Base-by-base conservation (phyloP, 179 eudicot genomes). In the Patellifolia procumbens region DNA sequence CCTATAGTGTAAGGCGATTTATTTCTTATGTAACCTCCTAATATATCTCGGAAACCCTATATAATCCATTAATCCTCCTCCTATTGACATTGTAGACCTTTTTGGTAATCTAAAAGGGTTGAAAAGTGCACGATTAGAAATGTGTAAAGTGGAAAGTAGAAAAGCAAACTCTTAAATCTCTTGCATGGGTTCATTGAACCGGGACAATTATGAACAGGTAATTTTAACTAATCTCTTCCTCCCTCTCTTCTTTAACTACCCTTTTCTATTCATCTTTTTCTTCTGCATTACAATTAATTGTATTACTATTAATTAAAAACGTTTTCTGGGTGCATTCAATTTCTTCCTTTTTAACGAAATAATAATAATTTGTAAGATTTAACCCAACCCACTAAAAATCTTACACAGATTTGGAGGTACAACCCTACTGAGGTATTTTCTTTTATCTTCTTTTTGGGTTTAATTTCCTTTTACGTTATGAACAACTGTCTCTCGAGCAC, bases 161-260 rank as follows among this genome's bases (percentile, higher is more conserved):
- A 55, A 39, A 20, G 29, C 45, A 58, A 49, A 45, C 2, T 29
- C 29, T 24, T 13, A 32, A 62, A 34, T 31, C 31, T 11, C 28
- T 48, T 63, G 1, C 20, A 62, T 13, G 20, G 72, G 52, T 61
- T 39, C 83, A 64, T 75, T 70, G 79, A 75, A 76, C 51, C 59
- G 39, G 48, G 79, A 70, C 52, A 45, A 4, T 43, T 20, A 32
- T 49, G 29, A 29, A 19, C 19, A 29, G 22, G n/a, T 74, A 6
- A n/a, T 2, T 12, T 5, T 12, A 22, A 17, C 34, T n/a, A n/a
- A n/a, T n/a, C n/a, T n/a, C n/a, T n/a, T n/a, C 34, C 22, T 42
- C 34, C 34, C 22, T 43, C 20, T 39, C 62, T 72, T 17, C 24
- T 12, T 31, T 17, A n/a, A 9, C 20, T 12, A 24, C 28, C 62